Base-by-base conservation (phyloP, 768 basidiomycete genomes). In the Mycena haematopus region DNA sequence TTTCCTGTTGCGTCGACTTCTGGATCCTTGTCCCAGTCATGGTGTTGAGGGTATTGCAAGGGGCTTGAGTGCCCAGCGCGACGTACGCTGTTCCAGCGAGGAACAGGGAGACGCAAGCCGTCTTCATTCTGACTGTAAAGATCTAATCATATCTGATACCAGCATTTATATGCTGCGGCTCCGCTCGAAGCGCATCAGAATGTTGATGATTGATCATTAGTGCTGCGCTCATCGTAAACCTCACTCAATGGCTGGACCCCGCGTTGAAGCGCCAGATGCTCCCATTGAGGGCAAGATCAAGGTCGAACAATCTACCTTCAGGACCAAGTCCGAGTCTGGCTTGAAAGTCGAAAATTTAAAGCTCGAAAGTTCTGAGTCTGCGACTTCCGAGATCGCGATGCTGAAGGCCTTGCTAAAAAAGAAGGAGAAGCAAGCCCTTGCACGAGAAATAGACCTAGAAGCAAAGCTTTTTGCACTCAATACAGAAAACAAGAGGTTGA, bases 1-100 rank as follows among this genome's bases (percentile, higher is more conserved):
- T 61, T 61, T 25, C 60, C 60, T 1, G 60, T 61, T 14, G 60
- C 52, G 35, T 61, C 46, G 52, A 61, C 46, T 10, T 47, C 45
- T 1, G 60, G 60, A 13, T 61, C 60, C 46, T 49, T 47, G 46
- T 61, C 60, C 60, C 60, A 61, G 46, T 36, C 15, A 25, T 38
- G 14, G 31, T 33, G 6, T 35, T 35, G n/a, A n/a, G 11, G 50
- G 13, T 22, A 13, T 8, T 51, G 57, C 3, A 38, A 36, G 27
- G 45, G 9, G 36, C 22, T 36, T 46, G 56, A 24, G 50, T 21
- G 6, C n/a, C 50, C 21, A 22, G 50, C 4, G 33, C 50, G n/a
- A 52, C 21, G 5, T 31, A 52, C 11, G 33, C 50, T 17, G 21
- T 31, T 15, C 17, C 33, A 22, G 50, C 50, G 21, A 52, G n/a